These are phyloP conservation scores for Linnemannia hyalina DNA, from an alignment of 192 early-diverging fungal genomes.

Conservation along the genomic window DNA sequence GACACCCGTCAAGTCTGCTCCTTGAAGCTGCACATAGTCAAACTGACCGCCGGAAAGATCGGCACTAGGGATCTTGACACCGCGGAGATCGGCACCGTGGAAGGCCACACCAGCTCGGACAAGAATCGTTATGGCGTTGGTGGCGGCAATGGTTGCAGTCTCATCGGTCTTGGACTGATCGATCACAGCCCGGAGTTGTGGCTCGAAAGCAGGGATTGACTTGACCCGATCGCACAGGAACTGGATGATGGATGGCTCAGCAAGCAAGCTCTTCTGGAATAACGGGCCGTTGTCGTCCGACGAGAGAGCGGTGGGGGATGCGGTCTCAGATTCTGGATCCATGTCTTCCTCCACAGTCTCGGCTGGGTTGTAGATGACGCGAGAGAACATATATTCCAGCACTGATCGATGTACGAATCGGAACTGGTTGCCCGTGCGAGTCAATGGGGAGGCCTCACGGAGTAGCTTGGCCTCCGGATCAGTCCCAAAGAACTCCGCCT, in stretches of 20 bases:
- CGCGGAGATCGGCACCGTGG: background rate
- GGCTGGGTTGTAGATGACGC: no score
- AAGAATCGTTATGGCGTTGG: background rate
- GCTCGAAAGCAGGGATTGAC: background rate
- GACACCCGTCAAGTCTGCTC: conserved; percentile 10
- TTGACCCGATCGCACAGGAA: background rate
- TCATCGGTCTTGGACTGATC: background rate
- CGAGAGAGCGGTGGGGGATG: background rate
- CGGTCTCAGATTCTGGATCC: background rate
- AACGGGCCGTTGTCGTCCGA: background rate
- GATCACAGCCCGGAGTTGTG: background rate
- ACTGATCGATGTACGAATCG: no score
- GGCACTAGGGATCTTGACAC: background rate
- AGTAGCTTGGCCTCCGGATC: background rate
- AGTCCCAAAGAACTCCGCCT: background rate
- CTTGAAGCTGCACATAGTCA: background rate
- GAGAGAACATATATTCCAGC: no score
- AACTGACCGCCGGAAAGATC: background rate
- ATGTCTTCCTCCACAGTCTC: background rate
- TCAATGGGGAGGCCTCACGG: background rate
- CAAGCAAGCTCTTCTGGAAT: background rate
- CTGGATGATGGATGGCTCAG: background rate
- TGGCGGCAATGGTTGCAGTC: background rate
- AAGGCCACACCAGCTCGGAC: background rate
- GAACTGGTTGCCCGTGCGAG: no score